Percentiles rank a stretch among this genome's conserved stretches.
These are phyloP conservation scores for Amylocarpus encephaloides DNA, from an alignment of 2,329 filamentous ascomycete genomes.

Conservation along the genomic window DNA sequence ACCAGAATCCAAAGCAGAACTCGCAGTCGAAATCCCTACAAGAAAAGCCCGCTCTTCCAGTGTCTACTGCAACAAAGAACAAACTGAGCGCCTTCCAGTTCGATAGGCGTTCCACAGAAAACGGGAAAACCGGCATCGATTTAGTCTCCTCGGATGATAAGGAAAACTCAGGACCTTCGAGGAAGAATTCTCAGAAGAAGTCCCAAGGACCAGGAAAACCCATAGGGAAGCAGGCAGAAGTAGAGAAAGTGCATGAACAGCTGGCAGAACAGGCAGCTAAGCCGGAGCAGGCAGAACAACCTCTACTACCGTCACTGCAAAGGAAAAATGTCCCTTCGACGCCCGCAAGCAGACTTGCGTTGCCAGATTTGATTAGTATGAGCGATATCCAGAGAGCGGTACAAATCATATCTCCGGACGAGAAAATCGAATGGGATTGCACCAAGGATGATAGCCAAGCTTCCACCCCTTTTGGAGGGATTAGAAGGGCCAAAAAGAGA, in stretches of 20 bases:
- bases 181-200: too few species aligned
- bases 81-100: constrained; percentile 56
- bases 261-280: background rate
- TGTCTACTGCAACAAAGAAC: constrained; percentile 51
- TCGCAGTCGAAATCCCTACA: constrained; percentile 21
- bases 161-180: constrained; percentile 17
- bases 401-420: constrained; percentile 50
- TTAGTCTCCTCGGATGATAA: constrained; percentile 24
- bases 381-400: constrained; percentile 37
- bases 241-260: background rate
- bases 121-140: constrained; percentile 16
- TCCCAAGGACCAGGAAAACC: constrained; percentile 8
- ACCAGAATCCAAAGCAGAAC: constrained; percentile 13
- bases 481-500: constrained; percentile 49
- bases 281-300: constrained; percentile 10
- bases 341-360: constrained; percentile 47
- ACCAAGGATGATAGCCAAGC: constrained; percentile 39
- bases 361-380: constrained; percentile 50
- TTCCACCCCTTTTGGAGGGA: constrained; percentile 42
- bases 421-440: constrained; percentile 54
- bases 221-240: background rate
- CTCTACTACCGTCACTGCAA: constrained; percentile 14
- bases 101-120: constrained; percentile 27
- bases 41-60: constrained; percentile 26
- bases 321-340: constrained; percentile 36